phyloP scores from a whole-genome alignment of 2,329 filamentous ascomycete species.

The Fonsecaea nubica region DNA sequence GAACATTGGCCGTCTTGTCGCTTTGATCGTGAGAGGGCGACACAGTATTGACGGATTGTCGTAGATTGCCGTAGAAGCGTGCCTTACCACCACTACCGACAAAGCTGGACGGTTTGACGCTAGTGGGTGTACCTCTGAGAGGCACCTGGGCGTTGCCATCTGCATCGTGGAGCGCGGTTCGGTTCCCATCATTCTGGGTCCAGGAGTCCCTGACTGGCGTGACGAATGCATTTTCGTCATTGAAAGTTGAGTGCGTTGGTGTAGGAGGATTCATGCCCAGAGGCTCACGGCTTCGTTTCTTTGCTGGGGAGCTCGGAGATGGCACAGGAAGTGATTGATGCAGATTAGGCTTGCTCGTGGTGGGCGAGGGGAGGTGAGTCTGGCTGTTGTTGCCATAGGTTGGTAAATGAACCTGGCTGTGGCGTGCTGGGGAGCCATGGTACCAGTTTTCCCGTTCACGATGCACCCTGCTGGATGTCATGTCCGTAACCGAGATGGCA shows the following conservation, averaged over 20 bases:
- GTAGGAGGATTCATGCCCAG: slow-evolving; percentile 56
- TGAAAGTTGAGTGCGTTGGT: slow-evolving; percentile 45
- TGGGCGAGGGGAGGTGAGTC: slow-evolving; percentile 9
- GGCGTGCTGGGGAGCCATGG: slow-evolving; percentile 19
- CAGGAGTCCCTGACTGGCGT: slow-evolving; percentile 19
- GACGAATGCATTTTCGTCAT: slow-evolving; percentile 35
- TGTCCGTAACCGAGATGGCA: slow-evolving; percentile 31
- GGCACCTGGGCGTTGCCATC: slow-evolving; percentile 45
- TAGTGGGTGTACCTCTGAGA: slow-evolving; percentile 10
- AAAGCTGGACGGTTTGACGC: slow-evolving; percentile 39
- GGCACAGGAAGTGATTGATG: slow-evolving; percentile 25
- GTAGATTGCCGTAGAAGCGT: slow-evolving; percentile 51
- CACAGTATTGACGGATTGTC: slow-evolving; percentile 27
- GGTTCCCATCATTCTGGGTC: slow-evolving; percentile 1
- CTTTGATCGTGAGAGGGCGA: slow-evolving; percentile 16
- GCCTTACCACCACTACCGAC: slow-evolving; percentile 45
- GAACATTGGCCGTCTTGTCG: slow-evolving; percentile 16
- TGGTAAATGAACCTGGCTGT: slow-evolving; percentile 27
- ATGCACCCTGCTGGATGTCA: slow-evolving; percentile 20
- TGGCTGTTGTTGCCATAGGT: slow-evolving; percentile 11
- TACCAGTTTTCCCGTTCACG: slow-evolving; percentile 37
- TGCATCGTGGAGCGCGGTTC: slow-evolving; percentile 34
- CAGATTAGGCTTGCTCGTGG: slow-evolving; percentile 18
- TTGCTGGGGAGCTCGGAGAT: slow-evolving; percentile 26
- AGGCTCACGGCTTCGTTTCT: slow-evolving; percentile 46